phyloP scores from a whole-genome alignment of 1,284 basidiomycete species.

The Vanrija sp. region DNA sequence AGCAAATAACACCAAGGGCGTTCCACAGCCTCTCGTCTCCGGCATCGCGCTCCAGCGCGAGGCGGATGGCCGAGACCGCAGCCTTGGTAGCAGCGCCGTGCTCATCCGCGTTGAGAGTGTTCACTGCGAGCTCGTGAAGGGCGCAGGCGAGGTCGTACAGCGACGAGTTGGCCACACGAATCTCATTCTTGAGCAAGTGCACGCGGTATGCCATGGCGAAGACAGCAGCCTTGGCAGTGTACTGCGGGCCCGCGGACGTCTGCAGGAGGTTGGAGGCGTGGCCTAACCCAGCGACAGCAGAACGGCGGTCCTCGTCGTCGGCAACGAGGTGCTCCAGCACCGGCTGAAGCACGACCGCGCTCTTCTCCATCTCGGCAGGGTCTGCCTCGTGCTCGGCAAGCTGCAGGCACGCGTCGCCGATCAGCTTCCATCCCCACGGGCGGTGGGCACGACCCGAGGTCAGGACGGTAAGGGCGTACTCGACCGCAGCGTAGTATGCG shows the following conservation, averaged over 20 bases:
- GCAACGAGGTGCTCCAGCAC: slow-evolving; percentile 37
- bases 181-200: slow-evolving; percentile 62
- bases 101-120: slow-evolving; percentile 33
- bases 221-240: slow-evolving; percentile 59
- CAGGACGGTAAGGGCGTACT: slow-evolving; percentile 58
- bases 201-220: slow-evolving; percentile 69
- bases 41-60: slow-evolving; percentile 72
- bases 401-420: slow-evolving; percentile 71
- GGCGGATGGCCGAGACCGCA: slow-evolving; percentile 63
- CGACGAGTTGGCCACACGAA: slow-evolving; percentile 55
- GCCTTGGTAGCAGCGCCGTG: slow-evolving; percentile 53
- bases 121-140: slow-evolving; percentile 56
- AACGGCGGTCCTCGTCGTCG: slow-evolving; percentile 41
- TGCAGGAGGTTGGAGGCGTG: slow-evolving; percentile 38
- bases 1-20: slow-evolving; percentile 44
- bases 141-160: slow-evolving; percentile 74
- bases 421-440: slow-evolving; percentile 77
- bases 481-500: slow-evolving; percentile 63
- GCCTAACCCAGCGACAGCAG: slow-evolving; percentile 37
- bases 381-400: slow-evolving; percentile 53
- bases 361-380: slow-evolving; percentile 33
- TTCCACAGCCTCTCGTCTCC: slow-evolving; percentile 77
- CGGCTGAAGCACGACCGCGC: slow-evolving; percentile 29
- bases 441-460: slow-evolving; percentile 61
- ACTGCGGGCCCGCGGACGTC: slow-evolving; percentile 20